Evolutionary conservation across 176 grass and related monocot genomes (phyloP).

Genomic region (Bothriochloa decipiens): DNA sequence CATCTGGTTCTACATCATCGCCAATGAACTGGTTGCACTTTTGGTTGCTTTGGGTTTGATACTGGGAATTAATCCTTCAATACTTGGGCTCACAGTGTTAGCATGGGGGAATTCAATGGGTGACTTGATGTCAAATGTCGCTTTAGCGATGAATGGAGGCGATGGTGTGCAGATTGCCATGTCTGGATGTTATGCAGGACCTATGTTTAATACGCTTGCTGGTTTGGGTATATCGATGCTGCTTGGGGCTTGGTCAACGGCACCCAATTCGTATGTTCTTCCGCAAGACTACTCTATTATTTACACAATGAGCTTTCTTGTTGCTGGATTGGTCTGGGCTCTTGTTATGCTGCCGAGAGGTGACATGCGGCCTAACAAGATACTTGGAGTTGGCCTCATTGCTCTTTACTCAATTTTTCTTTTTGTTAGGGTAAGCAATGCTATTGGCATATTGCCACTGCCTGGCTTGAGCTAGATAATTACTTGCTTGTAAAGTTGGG

Average conservation of each 20-base stretch:
- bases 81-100: slow-evolving; percentile 91
- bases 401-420: slow-evolving; percentile 84
- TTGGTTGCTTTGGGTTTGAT: slow-evolving; percentile 89
- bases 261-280: slow-evolving; percentile 65
- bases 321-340: slow-evolving; percentile 82
- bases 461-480: slow-evolving; percentile 64
- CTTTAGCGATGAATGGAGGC: slow-evolving; percentile 86
- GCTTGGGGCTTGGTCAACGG: slow-evolving; percentile 79
- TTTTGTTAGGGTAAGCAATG: slow-evolving; percentile 72
- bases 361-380: slow-evolving; percentile 86
- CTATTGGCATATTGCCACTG: slow-evolving; percentile 70
- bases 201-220: slow-evolving; percentile 99
- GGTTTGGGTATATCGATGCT: slow-evolving; percentile 92
- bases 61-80: slow-evolving; percentile 90
- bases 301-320: slow-evolving; percentile 89
- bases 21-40: slow-evolving; percentile 93
- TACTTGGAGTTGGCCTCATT: slow-evolving; percentile 82
- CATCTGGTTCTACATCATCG: slow-evolving; percentile 94
- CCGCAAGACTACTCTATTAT: slow-evolving; percentile 77
- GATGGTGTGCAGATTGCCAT: slow-evolving; percentile 93
- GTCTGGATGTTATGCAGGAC: slow-evolving; percentile 97
- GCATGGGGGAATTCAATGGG: slow-evolving; percentile 99
- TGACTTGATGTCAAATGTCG: slow-evolving; percentile 95
- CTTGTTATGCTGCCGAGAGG: slow-evolving; percentile 66
- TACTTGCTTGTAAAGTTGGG: slow-evolving; percentile 33